phyloP scores from a whole-genome alignment of 148 eudicot species.

The Camellia lanceoleosa region DNA sequence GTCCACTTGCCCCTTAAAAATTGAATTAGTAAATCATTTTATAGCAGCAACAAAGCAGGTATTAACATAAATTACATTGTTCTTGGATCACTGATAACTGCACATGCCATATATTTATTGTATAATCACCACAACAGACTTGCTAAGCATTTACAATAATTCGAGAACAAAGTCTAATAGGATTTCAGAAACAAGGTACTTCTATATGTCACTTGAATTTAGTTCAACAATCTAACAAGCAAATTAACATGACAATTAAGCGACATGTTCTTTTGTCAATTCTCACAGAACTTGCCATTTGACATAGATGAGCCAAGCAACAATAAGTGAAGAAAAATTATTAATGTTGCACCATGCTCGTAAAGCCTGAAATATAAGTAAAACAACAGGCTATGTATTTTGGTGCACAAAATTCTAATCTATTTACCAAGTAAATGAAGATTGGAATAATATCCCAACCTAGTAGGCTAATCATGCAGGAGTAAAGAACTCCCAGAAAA shows the following conservation, averaged over 20 bases:
- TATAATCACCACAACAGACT: no score
- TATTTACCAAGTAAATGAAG: neutral
- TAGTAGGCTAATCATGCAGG: neutral
- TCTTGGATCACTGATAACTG: no score
- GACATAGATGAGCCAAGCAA: neutral
- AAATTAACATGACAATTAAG: neutral
- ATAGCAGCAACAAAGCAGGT: no score
- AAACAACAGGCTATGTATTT: conserved; percentile 6
- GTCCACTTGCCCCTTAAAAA: no score
- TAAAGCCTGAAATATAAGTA: neutral
- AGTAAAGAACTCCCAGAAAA: neutral
- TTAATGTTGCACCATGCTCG: neutral
- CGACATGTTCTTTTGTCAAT: neutral
- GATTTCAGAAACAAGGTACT: neutral
- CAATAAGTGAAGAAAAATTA: neutral
- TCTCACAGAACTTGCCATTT: neutral
- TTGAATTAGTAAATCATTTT: no score
- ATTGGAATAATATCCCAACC: neutral
- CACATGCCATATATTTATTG: no score
- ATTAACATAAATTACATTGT: no score
- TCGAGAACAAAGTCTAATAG: no score
- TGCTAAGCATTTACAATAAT: no score
- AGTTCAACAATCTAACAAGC: neutral
- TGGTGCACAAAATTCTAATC: neutral
- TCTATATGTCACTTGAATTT: neutral